These are phyloP conservation scores for Gaeumannomyces tritici DNA, from an alignment of 2,329 filamentous ascomycete species.

Conservation along the genomic window DNA sequence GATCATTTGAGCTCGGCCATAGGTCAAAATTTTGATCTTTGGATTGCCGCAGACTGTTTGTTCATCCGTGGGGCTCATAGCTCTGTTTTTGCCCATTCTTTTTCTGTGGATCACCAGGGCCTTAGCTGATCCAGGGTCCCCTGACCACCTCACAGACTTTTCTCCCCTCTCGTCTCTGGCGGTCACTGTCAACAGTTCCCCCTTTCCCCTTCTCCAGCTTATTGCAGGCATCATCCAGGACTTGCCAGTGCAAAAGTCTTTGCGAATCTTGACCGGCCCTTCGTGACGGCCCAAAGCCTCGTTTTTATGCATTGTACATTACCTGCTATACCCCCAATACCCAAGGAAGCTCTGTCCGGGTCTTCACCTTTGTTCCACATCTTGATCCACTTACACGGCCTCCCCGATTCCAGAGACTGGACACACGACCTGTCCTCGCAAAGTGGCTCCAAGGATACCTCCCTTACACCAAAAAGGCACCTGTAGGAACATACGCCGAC, in stretches of 20 bases:
- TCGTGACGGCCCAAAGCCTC: neutral
- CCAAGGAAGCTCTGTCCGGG: neutral
- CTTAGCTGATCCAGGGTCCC: neutral
- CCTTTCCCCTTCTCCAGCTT: neutral
- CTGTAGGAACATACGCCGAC: neutral
- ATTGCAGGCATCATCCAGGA: neutral
- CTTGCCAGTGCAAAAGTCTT: neutral
- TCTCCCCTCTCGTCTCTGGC: neutral
- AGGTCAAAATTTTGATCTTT: neutral
- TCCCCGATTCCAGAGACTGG: slow-evolving; percentile 1
- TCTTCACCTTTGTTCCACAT: neutral
- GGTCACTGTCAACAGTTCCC: neutral
- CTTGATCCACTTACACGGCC: neutral
- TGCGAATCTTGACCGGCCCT: neutral
- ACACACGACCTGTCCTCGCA: neutral
- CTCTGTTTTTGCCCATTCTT: neutral
- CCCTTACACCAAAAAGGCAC: neutral
- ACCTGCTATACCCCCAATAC: neutral
- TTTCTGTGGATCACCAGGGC: neutral
- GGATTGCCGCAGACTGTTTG: neutral
- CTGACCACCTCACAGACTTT: neutral
- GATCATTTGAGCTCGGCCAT: neutral
- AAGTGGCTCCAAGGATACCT: slow-evolving; percentile 1
- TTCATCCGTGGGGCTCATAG: neutral
- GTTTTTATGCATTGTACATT: neutral